Percentiles rank a stretch among this genome's conserved stretches.
phyloP scores from a whole-genome alignment of 768 basidiomycete species.

The Podaxis sp. region DNA sequence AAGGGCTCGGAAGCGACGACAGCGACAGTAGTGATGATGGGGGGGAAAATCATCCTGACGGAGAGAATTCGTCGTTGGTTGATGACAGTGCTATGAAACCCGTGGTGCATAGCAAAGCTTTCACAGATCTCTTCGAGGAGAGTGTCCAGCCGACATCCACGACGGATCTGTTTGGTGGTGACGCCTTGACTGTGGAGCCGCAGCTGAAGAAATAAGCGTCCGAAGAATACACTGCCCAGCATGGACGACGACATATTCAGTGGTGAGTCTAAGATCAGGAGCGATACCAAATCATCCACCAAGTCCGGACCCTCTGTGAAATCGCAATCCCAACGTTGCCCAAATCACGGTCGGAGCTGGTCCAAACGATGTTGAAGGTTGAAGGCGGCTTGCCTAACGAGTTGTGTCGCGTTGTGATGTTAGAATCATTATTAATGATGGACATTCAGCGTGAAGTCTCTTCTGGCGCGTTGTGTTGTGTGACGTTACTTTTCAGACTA shows the following conservation, averaged over 20 bases:
- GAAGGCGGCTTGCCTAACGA: slow-evolving; percentile 65
- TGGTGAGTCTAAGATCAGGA: not conserved
- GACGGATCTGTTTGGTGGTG: slow-evolving; percentile 17
- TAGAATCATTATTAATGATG: slow-evolving; percentile 39
- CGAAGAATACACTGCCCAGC: not conserved
- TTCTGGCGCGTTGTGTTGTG: no score
- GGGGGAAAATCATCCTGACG: slow-evolving; percentile 30
- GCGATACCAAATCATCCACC: not conserved
- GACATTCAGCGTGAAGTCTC: no score
- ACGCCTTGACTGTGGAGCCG: not conserved
- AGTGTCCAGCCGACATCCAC: slow-evolving; percentile 10
- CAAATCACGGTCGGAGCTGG: slow-evolving; percentile 10
- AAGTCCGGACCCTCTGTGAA: not conserved
- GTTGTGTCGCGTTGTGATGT: slow-evolving; percentile 61
- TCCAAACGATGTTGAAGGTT: slow-evolving; percentile 28
- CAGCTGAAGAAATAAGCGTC: not conserved
- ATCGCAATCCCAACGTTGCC: not conserved
- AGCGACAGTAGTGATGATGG: slow-evolving; percentile 34
- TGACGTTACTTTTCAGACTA: no score
- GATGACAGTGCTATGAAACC: slow-evolving; percentile 73
- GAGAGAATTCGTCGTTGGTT: slow-evolving; percentile 52
- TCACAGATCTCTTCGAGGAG: slow-evolving; percentile 68
- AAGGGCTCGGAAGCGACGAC: slow-evolving; percentile 21
- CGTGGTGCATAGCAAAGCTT: slow-evolving; percentile 54
- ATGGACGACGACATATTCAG: slow-evolving; percentile 12